These are phyloP conservation scores for Bromus sterilis DNA, from an alignment of 176 grass and related monocot genomes.

Conservation along the genomic window DNA sequence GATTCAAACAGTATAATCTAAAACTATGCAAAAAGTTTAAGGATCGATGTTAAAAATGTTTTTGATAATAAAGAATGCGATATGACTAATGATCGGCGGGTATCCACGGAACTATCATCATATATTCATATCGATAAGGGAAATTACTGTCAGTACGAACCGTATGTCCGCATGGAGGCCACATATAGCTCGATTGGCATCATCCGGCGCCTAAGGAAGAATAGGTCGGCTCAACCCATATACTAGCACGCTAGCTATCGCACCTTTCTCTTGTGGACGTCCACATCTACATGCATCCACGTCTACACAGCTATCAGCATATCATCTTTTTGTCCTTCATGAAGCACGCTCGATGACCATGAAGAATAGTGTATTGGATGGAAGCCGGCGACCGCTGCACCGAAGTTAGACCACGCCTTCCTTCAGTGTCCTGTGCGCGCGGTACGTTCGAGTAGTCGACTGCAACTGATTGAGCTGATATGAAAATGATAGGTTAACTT, in stretches of 20 bases:
- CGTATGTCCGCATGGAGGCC: too few relatives aligned
- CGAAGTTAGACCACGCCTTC: not conserved
- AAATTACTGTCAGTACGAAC: too few relatives aligned
- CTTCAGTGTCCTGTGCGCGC: not conserved
- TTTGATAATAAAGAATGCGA: too few relatives aligned
- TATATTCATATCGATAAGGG: too few relatives aligned
- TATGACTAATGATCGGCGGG: too few relatives aligned
- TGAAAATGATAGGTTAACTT: too few relatives aligned
- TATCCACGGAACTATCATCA: too few relatives aligned
- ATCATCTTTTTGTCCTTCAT: constrained; percentile 25
- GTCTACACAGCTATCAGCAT: not conserved
- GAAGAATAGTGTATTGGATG: not conserved
- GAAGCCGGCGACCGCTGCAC: not conserved
- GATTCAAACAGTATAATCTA: too few relatives aligned
- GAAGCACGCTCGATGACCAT: constrained; percentile 30
- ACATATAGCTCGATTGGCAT: too few relatives aligned
- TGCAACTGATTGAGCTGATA: not conserved
- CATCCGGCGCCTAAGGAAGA: too few relatives aligned
- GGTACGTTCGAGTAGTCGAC: not conserved
- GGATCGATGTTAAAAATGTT: too few relatives aligned
- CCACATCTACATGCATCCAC: not conserved
- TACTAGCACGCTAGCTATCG: not conserved
- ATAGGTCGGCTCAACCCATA: not conserved
- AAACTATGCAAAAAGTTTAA: too few relatives aligned
- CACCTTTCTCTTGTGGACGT: not conserved